phyloP scores from a whole-genome alignment of 768 basidiomycete species.

The Tylopilus rubrobrunneus region DNA sequence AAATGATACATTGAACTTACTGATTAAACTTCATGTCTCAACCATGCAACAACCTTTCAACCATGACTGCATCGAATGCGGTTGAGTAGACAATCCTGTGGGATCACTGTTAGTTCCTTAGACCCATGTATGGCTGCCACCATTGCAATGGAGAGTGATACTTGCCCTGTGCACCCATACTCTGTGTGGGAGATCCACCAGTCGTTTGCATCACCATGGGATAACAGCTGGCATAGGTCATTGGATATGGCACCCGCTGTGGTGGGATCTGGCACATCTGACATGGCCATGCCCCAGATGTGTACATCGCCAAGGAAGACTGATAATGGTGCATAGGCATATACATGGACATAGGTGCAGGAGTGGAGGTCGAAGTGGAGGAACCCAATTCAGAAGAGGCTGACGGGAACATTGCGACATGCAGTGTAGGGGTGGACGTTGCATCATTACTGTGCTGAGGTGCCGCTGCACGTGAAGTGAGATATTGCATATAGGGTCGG shows the following conservation, averaged over 20 bases:
- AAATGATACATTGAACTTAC: too few species aligned
- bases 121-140: conserved; percentile 37
- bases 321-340: conserved; percentile 20
- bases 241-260: conserved; percentile 21
- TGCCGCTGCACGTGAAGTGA: conserved; percentile 16
- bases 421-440: conserved; percentile 15
- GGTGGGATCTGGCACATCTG: conserved; percentile 19
- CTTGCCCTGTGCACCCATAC: conserved; percentile 20
- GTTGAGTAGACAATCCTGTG: conserved; percentile 23
- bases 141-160: conserved; percentile 30
- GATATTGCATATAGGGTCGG: not conserved
- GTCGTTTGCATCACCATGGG: too few species aligned
- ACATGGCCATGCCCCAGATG: conserved; percentile 34
- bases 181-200: conserved; percentile 17
- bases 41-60: not conserved
- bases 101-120: conserved; percentile 33
- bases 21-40: too few species aligned
- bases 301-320: conserved; percentile 15
- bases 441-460: conserved; percentile 11
- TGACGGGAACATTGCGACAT: conserved; percentile 22
- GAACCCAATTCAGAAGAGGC: conserved; percentile 16
- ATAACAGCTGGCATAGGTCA: too few species aligned
- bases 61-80: conserved; percentile 13
- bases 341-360: conserved; percentile 19
- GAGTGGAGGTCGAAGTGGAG: conserved; percentile 17